Evolutionary conservation across 306 rosid genomes (phyloP).

Genomic region (Sphenostylis stenocarpa): DNA sequence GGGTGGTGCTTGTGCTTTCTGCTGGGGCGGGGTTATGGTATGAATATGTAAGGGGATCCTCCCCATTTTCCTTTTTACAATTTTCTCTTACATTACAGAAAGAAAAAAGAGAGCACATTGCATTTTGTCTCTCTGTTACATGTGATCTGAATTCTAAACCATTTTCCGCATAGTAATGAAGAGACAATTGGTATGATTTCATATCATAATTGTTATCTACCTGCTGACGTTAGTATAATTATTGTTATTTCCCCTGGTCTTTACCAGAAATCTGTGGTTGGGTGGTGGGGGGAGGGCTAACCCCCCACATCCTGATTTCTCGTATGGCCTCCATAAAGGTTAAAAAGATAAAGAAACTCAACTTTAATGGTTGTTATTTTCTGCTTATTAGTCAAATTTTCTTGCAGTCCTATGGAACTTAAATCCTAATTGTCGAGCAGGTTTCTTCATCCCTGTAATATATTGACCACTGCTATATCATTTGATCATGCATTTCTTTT

Average conservation of each 20-base stretch:
- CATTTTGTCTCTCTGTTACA: neutral
- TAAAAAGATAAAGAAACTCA: neutral
- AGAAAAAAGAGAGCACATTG: neutral
- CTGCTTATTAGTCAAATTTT: neutral
- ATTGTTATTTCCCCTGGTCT: neutral
- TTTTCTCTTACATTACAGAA: neutral
- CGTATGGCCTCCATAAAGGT: neutral
- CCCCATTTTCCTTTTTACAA: too few relatives aligned
- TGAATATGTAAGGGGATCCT: too few relatives aligned
- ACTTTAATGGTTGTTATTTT: neutral
- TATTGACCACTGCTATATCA: neutral
- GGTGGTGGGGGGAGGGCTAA: neutral
- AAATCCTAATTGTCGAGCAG: neutral
- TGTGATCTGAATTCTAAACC: neutral
- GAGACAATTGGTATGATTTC: conserved; percentile 6
- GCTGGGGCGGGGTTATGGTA: neutral
- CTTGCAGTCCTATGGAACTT: neutral
- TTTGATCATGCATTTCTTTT: neutral
- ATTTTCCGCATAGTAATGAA: neutral
- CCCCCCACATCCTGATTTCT: neutral
- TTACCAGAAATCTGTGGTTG: neutral
- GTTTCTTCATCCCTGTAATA: neutral
- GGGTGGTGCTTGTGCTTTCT: conserved; percentile 17
- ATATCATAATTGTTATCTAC: neutral
- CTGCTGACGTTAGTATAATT: neutral